These are phyloP conservation scores for Podaxis sp. DNA, from an alignment of 768 basidiomycete genomes.

Conservation along the genomic window DNA sequence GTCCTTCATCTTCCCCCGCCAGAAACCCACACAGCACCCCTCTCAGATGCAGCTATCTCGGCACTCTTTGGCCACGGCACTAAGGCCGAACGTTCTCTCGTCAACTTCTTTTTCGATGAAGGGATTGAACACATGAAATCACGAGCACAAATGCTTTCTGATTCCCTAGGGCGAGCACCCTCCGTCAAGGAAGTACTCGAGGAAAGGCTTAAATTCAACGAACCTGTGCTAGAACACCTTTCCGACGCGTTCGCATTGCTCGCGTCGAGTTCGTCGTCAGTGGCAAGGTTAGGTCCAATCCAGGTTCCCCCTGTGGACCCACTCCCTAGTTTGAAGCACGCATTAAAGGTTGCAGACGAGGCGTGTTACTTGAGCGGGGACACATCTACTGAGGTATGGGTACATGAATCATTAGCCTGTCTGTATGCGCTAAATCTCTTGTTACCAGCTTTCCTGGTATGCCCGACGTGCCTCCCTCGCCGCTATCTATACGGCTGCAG, in stretches of 20 bases:
- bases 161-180: conserved; percentile 18
- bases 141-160: conserved; percentile 10
- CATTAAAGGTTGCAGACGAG: conserved; percentile 61
- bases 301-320: conserved; percentile 55
- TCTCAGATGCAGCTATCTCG: conserved; percentile 69
- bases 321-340: conserved; percentile 59
- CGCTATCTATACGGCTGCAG: conserved; percentile 70
- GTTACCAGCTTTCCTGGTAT: conserved; percentile 69
- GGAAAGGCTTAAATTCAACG: conserved; percentile 62
- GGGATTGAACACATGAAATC: conserved; percentile 52
- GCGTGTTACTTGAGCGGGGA: conserved; percentile 65
- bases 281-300: neutral
- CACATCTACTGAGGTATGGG: conserved; percentile 50
- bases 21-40: conserved; percentile 51
- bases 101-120: conserved; percentile 74
- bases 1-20: conserved; percentile 53
- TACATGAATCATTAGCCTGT: neutral
- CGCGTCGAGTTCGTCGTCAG: conserved; percentile 44
- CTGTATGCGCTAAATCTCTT: conserved; percentile 6
- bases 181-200: conserved; percentile 53
- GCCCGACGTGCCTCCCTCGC: conserved; percentile 63
- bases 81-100: conserved; percentile 59
- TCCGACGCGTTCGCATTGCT: conserved; percentile 78
- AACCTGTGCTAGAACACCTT: conserved; percentile 61
- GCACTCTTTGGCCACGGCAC: conserved; percentile 74